Percentiles rank a stretch among this genome's conserved stretches.
Conservation (phyloP, 2,329 filamentous ascomycete species). For the Thielaviopsis cerberus region DNA sequence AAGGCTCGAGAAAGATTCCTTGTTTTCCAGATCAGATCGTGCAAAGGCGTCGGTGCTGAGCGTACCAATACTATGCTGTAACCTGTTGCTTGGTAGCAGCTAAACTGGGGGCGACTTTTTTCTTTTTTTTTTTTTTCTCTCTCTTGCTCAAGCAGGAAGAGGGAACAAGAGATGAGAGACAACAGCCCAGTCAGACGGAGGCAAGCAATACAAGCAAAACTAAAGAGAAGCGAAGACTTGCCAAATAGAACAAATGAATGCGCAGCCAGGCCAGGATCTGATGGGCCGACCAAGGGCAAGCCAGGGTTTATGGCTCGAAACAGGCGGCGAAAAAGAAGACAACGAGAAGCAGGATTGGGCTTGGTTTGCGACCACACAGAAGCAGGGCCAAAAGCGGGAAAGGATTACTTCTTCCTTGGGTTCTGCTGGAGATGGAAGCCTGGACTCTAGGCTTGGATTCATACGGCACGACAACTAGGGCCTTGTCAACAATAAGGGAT, state of each 20-base stretch:
- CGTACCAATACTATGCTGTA: background rate
- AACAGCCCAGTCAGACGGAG: background rate
- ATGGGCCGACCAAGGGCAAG: background rate
- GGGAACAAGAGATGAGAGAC: background rate
- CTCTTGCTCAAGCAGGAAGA: background rate
- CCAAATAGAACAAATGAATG: background rate
- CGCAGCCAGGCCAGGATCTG: background rate
- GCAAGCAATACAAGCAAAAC: background rate
- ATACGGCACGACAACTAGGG: no score
- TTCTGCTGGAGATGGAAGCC: no score
- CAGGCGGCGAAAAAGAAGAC: background rate
- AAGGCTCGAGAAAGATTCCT: constrained; percentile 7
- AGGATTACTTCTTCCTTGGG: background rate
- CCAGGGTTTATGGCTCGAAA: background rate
- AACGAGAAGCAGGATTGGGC: background rate
- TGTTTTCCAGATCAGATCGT: constrained; percentile 2
- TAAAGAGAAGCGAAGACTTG: background rate
- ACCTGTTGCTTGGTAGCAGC: background rate
- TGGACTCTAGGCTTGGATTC: no score
- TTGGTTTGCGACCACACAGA: background rate
- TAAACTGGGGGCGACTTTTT: background rate
- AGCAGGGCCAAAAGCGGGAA: background rate
- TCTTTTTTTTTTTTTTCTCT: background rate
- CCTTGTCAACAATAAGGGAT: no score
- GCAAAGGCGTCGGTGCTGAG: background rate